Evolutionary conservation across 768 basidiomycete species (phyloP), one percentile per base, ranked within the genome.

Genomic region (Psilocybe subaeruginosa): DNA sequence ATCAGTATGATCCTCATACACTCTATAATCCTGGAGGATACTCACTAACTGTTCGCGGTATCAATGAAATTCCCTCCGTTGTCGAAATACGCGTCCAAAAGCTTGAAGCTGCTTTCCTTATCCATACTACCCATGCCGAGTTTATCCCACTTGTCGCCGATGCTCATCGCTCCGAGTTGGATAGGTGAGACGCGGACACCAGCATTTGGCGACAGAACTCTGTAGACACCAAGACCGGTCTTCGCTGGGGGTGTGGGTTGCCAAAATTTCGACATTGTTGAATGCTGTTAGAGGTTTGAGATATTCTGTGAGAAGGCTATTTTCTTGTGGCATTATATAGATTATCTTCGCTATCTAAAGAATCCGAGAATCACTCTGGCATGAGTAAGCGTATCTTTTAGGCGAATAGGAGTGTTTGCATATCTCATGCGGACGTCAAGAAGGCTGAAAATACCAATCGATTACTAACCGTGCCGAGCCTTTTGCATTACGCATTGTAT

Each of bases 51-150:
- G 59, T 80, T 82, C 2, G 83, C 79, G 0, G 81, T 82, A 54
- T 82, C 81, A 61, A 83, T 80, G 54, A 82, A 79, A 66, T 83
- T 82, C 0, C 83, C 82, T 2, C 82, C 82, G 0, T 73, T 72
- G 19, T 80, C 76, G 43, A 66, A 76, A 62, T 70, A 82, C 0
- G 78, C 73, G 57, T 84, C 82, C 0, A 84, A 70, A 16, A 85
- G 73, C 68, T 80, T 74, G 73, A 83, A 82, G 8, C 77, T 72
- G 12, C 66, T 59, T 41, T 78, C 73, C 66, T 82, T 82, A 61
- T 73, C 64, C 77, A 82, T 80, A 0, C 60, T 59, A 0, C 81
- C 79, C 70, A 76, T 66, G 0, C 73, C 73, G 0, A 68, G 2
- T 0, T 65, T 60, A 3, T 37, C 54, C 78, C 79, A 78, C 23